Base-by-base conservation (phyloP, 768 basidiomycete species). In the Amanita polypyramis region DNA sequence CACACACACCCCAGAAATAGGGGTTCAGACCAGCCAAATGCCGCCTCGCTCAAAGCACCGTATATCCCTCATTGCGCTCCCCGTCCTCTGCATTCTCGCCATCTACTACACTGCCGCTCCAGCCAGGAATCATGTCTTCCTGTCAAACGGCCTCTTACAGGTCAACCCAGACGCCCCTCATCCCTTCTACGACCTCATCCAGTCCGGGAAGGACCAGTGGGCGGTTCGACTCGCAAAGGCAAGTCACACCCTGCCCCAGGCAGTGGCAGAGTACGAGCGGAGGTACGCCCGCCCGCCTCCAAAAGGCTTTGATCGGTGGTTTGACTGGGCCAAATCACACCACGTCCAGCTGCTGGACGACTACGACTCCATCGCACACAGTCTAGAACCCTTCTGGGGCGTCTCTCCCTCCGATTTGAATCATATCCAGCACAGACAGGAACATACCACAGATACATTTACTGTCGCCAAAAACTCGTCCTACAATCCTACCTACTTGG, bases 291-390 rank as follows among this genome's bases (percentile, higher is more conserved):
- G 68, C 34, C 40, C 52, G 12, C 72, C 73, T 1, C 73, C 73
- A 4, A 61, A 56, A 30, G 73, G 73, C 2, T 74, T 74, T 49
- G 70, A 73, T 48, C 55, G 63, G 33, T 78, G 75, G 76, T 75
- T 43, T 33, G 61, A 60, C 6, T 77, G 74, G 55, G 69, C 69
- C 19, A 51, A 65, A 39, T 52, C 64, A 30, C 56, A 77, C 55
- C 60, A 72, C 32, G 69, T 79, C 15, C 70, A 68, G 43, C 62
- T 77, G 6, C 69, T 70, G 5, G 76, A 77, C 55, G 76, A 77
- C 51, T 79, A 77, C 54, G 75, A 77, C 55, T 69, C 72, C 46
- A 76, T 79, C 45, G 53, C 61, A 51, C 56, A 51, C 12, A 67
- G 73, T 51, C 52, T 76, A 6, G 60, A 66, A 25, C 73, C 71